Conservation (phyloP, 2,329 filamentous ascomycete species). For the Nemania sp. region DNA sequence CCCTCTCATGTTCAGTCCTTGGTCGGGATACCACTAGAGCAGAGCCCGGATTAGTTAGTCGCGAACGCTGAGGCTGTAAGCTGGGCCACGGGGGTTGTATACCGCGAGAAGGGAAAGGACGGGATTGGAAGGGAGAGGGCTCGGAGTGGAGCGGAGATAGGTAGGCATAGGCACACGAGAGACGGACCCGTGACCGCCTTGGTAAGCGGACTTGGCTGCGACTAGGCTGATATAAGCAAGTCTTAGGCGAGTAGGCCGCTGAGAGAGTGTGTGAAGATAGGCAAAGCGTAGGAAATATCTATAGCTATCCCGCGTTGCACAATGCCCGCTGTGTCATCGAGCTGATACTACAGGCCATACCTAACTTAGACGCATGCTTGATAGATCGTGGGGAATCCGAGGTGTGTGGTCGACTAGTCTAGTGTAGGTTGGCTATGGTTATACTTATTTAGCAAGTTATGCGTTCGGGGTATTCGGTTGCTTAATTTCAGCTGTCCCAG, state of each 20-base stretch:
- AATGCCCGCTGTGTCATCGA: background rate
- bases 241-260: background rate
- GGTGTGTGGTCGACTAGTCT: background rate
- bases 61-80: background rate
- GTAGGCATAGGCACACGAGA: background rate
- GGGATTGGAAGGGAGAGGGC: background rate
- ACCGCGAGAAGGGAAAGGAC: background rate
- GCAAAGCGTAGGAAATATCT: background rate
- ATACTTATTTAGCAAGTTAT: too few relatives aligned
- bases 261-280: background rate
- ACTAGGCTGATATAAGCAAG: constrained; percentile 22
- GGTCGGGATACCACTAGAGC: background rate
- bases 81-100: background rate
- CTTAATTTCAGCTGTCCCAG: background rate
- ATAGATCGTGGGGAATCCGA: background rate
- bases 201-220: constrained; percentile 14
- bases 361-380: background rate
- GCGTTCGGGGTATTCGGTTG: too few relatives aligned
- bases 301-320: background rate
- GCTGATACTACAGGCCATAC: background rate
- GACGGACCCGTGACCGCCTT: constrained; percentile 6
- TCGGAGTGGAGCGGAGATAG: background rate
- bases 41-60: too few relatives aligned
- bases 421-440: background rate
- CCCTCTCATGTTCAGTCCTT: background rate